phyloP scores from a whole-genome alignment of 768 basidiomycete species.

The Grammothele lineata region DNA sequence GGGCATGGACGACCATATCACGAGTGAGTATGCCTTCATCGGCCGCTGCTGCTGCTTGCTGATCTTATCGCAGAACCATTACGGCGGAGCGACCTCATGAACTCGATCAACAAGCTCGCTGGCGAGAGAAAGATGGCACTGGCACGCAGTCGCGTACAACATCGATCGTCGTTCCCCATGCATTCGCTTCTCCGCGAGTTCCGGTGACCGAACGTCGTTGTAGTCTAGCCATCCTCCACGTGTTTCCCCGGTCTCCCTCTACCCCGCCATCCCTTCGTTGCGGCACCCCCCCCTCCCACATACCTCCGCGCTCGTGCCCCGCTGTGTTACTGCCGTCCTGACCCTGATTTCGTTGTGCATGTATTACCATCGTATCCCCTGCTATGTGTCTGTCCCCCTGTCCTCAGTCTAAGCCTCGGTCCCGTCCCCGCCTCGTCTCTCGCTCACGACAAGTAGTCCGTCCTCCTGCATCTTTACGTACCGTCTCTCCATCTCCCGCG shows the following conservation, averaged over 20 bases:
- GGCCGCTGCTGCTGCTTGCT: conserved; percentile 1
- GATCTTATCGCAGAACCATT: conserved; percentile 54
- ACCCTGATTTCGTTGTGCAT: conserved; percentile 5
- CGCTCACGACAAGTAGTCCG: conserved; percentile 1
- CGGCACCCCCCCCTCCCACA: not conserved
- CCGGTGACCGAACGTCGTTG: conserved; percentile 12
- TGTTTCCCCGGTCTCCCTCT: not conserved
- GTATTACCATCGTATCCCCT: conserved; percentile 17
- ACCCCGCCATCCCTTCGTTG: not conserved
- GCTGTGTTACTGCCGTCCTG: not conserved
- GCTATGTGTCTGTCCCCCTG: conserved; percentile 14
- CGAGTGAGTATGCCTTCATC: conserved; percentile 47
- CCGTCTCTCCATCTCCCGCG: no score
- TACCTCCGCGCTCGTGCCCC: not conserved
- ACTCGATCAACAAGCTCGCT: conserved; percentile 78
- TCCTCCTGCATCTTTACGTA: conserved; percentile 7
- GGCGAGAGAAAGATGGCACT: conserved; percentile 44
- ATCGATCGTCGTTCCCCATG: conserved; percentile 19
- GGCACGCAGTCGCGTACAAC: conserved; percentile 15
- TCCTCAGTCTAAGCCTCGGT: not conserved
- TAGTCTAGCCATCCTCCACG: not conserved
- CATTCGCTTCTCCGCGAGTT: conserved; percentile 16
- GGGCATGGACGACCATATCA: conserved; percentile 83
- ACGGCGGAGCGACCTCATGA: conserved; percentile 72
- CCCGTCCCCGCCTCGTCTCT: not conserved